Evolutionary conservation across 441 rosid genomes (phyloP), one percentile per base, ranked within the genome.

Genomic region (Adansonia rubrostipa): DNA sequence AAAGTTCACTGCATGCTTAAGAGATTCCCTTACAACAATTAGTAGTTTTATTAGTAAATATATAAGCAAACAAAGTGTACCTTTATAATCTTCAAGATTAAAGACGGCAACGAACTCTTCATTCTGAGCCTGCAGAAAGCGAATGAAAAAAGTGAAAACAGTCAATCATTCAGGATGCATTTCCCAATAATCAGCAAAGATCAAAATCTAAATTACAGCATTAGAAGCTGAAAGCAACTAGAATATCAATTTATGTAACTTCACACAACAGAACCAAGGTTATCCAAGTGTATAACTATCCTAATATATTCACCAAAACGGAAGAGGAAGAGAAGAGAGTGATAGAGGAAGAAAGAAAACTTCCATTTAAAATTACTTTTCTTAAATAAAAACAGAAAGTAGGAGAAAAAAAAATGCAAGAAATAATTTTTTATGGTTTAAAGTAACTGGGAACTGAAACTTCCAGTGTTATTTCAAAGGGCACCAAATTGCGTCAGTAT

Each of bases 31-130:
- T 9, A 71, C 40, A 15, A 6, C 0, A 51, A 50, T 51, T 22
- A 69, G 22, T 48, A 69, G 13, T 17, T 47, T 33, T 24, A 20
- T 10, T 48, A 48, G 17, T 51, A 67, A 44, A 5, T 19, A 22
- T 22, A 72, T 24, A 57, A 74, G 22, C 57, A 73, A 67, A 50
- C 42, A 22, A 22, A 13, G 75, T 50, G 58, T 77, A 93, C 99
- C 97, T 93, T 89, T 96, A 80, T 93, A 96, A 84, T 96, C 99
- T 87, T 96, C 94, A 44, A 96, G 97, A 78, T 91, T 96, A 82
- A 96, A 96, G 77, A 93, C 80, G 69, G 88, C 86, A 47, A 88
- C 82, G 75, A n/a, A 24, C 71, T 93, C 89, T 48, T 90, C 96
- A 88, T 89, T 96, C 84, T 91, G 98, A 80, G 93, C 95, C 99